Base-by-base conservation (phyloP, 129 eudicot species). In the Chrysanthemum seticuspe region DNA sequence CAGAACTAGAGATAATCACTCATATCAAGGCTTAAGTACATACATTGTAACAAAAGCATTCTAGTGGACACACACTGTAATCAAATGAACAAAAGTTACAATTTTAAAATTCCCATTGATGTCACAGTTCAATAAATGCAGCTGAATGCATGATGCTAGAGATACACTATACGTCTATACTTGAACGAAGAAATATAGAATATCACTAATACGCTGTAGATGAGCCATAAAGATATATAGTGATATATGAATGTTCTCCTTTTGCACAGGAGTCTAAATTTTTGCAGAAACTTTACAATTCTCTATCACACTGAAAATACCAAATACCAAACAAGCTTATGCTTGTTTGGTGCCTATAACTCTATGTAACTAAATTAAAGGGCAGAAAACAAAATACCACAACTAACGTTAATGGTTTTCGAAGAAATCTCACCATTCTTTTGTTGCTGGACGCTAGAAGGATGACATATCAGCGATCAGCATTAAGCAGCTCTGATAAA, bases 401-500 rank as follows among this genome's bases (percentile, higher is more conserved):
- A 49, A 60, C 15, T 47, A 14, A 60, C 25, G 29, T 55, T 40
- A 59, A 58, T 36, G 56, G 18, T 29, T 56, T 56, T 13, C 29
- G 61, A 25, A 59, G 51, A 12, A 68, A 31, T 36, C 45, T 78
- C 48, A 65, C 47, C 61, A 19, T 72, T 64, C 15, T 16, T 58
- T 73, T 49, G 44, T 13, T 62, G 62, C 67, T 23, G 63, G 27
- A 71, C 18, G 18, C 13, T 31, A 72, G 61, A 57, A 48, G 16
- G 45, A 45, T 70, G 62, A 19, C 40, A 60, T 14, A 27, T 19
- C 70, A 4, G 66, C 68, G 11, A 15, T 16, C 6, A 57, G 55
- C 67, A 63, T 55, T 62, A 45, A 73, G 73, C 60, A 54, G 31
- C 48, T 54, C 57, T 44, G 50, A 44, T 65, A 66, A 75, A 27